These are phyloP conservation scores for Kodamaea leandrae DNA, from an alignment of 805 yeast species.

Conservation along the genomic window DNA sequence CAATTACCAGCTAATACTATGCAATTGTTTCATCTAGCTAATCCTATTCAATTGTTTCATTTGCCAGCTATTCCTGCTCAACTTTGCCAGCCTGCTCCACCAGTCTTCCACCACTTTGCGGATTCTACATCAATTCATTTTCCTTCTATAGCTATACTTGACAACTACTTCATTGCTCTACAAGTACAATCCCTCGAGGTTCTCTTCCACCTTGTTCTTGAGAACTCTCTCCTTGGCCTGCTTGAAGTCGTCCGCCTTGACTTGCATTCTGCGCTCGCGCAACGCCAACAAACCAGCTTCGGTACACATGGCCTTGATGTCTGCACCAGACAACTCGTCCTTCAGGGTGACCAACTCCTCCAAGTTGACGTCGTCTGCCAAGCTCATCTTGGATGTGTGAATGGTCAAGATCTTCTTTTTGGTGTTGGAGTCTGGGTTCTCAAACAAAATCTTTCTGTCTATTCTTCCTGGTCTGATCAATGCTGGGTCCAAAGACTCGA, in stretches of 20 bases:
- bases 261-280: conserved; percentile 97
- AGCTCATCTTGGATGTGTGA: conserved; percentile 91
- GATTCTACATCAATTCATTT: no score
- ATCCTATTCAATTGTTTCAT: no score
- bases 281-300: conserved; percentile 95
- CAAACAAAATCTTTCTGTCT: conserved; percentile 92
- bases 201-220: conserved; percentile 96
- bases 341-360: conserved; percentile 86
- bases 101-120: no score
- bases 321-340: conserved; percentile 96
- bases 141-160: no score
- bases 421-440: conserved; percentile 90
- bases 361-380: conserved; percentile 81
- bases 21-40: no score
- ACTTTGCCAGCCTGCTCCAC: no score
- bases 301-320: conserved; percentile 95
- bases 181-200: conserved; percentile 88
- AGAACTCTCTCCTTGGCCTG: conserved; percentile 92
- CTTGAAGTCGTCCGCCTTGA: conserved; percentile 88
- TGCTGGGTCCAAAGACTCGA: conserved; percentile 93
- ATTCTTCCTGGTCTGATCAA: conserved; percentile 96
- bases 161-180: conserved; percentile 20
- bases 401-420: conserved; percentile 89
- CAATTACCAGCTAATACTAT: no score
- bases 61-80: no score